These are phyloP conservation scores for Yamagishiella unicocca DNA, from an alignment of 139 green algal genomes.

Conservation along the genomic window DNA sequence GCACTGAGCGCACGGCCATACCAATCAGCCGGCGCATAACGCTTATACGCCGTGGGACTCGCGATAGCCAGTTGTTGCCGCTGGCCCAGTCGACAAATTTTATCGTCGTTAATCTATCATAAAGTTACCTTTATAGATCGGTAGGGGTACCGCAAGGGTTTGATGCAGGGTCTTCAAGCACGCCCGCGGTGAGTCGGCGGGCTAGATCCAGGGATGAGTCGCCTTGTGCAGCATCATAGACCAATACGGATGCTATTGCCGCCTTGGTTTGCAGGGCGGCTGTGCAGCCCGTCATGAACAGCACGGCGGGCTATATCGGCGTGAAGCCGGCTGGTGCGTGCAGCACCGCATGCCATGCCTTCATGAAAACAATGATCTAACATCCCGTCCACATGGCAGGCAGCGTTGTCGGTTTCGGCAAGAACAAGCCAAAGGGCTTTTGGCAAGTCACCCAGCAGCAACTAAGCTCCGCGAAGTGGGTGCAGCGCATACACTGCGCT, in stretches of 20 bases:
- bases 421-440: constrained; percentile 51
- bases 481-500: too few species aligned
- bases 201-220: neutral
- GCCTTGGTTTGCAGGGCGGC: neutral
- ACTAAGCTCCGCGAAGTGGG: constrained; percentile 44
- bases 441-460: constrained; percentile 56
- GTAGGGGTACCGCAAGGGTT: too few species aligned
- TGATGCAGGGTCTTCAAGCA: constrained; percentile 16
- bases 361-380: neutral
- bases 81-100: too few species aligned
- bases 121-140: too few species aligned
- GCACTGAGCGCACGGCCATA: too few species aligned
- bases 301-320: constrained; percentile 45
- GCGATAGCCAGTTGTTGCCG: too few species aligned
- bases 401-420: neutral
- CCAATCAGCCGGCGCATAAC: too few species aligned
- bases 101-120: too few species aligned
- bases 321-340: constrained; percentile 56
- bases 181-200: constrained; percentile 16
- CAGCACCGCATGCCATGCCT: neutral
- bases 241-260: neutral
- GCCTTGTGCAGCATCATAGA: neutral
- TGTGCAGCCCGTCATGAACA: constrained; percentile 35
- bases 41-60: too few species aligned
- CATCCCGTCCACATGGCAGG: neutral